phyloP scores from a whole-genome alignment of 352 stramenopile species.

The Phytopythium aichiense region DNA sequence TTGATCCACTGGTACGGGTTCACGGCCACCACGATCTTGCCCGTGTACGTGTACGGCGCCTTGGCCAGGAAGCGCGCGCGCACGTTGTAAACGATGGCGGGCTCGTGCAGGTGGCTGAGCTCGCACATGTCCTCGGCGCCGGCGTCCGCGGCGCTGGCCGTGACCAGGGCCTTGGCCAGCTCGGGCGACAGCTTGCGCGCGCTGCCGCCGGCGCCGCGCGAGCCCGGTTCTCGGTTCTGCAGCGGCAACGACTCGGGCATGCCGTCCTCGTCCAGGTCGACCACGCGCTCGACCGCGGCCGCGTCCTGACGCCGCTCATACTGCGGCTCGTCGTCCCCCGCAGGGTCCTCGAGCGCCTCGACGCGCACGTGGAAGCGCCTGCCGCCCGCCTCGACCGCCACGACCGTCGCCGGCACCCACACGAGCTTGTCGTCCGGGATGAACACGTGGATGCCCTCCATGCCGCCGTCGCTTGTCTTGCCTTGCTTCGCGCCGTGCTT shows the following conservation, averaged over 20 bases:
- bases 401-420: slow-evolving; percentile 78
- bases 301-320: slow-evolving; percentile 9
- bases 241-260: slow-evolving; percentile 79
- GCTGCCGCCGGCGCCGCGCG: slow-evolving; percentile 6
- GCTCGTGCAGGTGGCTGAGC: slow-evolving; percentile 86
- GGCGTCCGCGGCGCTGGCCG: slow-evolving; percentile 23
- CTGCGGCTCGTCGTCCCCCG: slow-evolving; percentile 7
- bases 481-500: background rate
- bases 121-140: slow-evolving; percentile 84
- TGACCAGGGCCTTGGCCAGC: slow-evolving; percentile 17
- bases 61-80: slow-evolving; percentile 77
- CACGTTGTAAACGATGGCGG: slow-evolving; percentile 92
- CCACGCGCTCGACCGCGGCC: slow-evolving; percentile 38
- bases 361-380: slow-evolving; percentile 70
- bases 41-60: slow-evolving; percentile 95
- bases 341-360: slow-evolving; percentile 15
- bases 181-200: slow-evolving; percentile 7
- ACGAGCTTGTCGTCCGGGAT: slow-evolving; percentile 76
- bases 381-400: slow-evolving; percentile 51
- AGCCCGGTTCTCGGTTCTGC: slow-evolving; percentile 36
- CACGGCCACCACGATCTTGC: slow-evolving; percentile 95
- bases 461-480: slow-evolving; percentile 11
- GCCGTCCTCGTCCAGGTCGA: slow-evolving; percentile 65
- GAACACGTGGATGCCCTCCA: slow-evolving; percentile 82
- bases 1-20: slow-evolving; percentile 95